phyloP scores from a whole-genome alignment of 2,329 filamentous ascomycete species.

The Phialocephala subalpina region DNA sequence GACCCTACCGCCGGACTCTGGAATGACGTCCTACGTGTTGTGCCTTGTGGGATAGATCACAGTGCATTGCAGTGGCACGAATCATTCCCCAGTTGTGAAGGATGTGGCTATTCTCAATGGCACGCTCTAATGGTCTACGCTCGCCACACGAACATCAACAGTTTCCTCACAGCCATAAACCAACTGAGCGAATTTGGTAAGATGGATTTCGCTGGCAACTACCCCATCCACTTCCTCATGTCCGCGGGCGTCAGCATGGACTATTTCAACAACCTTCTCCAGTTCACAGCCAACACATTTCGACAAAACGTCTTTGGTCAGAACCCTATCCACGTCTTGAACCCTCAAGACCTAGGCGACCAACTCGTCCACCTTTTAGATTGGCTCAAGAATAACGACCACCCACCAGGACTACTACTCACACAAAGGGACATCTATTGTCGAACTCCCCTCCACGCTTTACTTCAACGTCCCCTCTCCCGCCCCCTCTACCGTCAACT shows the following conservation, averaged over 20 bases:
- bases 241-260: conserved; percentile 36
- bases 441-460: conserved; percentile 35
- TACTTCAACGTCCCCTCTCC: conserved; percentile 35
- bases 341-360: conserved; percentile 34
- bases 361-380: conserved; percentile 31
- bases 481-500: conserved; percentile 30
- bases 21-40: conserved; percentile 34
- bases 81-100: conserved; percentile 25
- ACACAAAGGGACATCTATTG: conserved; percentile 37
- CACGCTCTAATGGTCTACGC: conserved; percentile 37
- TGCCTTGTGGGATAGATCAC: conserved; percentile 35
- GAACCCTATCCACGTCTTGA: conserved; percentile 36
- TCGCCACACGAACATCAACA: conserved; percentile 25
- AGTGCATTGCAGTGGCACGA: conserved; percentile 31
- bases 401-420: conserved; percentile 31
- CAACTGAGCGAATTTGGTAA: conserved; percentile 22
- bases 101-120: conserved; percentile 36
- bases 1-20: conserved; percentile 31
- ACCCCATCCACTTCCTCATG: conserved; percentile 35
- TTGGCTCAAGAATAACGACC: conserved; percentile 33
- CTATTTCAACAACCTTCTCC: conserved; percentile 28
- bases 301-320: conserved; percentile 35
- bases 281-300: conserved; percentile 18
- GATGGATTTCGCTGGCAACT: conserved; percentile 36
- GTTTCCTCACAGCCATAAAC: conserved; percentile 29